Evolutionary conservation across 257 asterid species (phyloP), one percentile per base, ranked within the genome.

Genomic region (Nicotiana attenuata): DNA sequence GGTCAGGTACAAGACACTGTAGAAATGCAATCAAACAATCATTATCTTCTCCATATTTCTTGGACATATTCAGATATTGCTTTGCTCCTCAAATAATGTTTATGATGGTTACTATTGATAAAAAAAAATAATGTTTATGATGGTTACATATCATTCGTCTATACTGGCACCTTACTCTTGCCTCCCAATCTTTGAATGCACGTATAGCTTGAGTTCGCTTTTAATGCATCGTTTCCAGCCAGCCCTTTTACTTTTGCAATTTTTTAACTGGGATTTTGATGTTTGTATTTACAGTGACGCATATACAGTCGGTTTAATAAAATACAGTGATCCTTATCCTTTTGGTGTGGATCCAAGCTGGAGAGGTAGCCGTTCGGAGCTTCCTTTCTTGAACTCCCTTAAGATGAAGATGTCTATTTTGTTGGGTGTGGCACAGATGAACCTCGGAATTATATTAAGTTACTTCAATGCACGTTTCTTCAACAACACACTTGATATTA

Each of bases 341-440:
- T 95, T 95, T 87, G 98, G 98, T 52, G 98, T 93, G 63, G 98
- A 95, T 89, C 98, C 98, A 80, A 89, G 96, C 86, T 95, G 98
- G 98, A 91, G 97, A 59, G 98, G 98, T 65, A 93, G 97, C 86
- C 97, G 97, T 81, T 85, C 97, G 65, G 98, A 95, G 92, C 90
- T 95, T 80, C 97, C 98, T 83, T 95, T 95, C 89, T 88, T 93
- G 88, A 95, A 95, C 87, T 95, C 98, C 77, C 91, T 95, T 53
- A 95, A 95, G 91, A 93, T 95, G 98, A 95, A 95, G 88, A 87
- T 95, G 92, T 95, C 98, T 5, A 92, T 95, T 81, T 87, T 95
- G 92, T 86, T 95, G 78, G 98, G 98, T n/a, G 78, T 95, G 47
- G 94, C 87, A 50, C 98, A 95, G 89, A 95, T 95, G 98, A 95